Base-by-base conservation (phyloP, 371 early-diverging fungal species). In the Nosema muscidifuracis region DNA sequence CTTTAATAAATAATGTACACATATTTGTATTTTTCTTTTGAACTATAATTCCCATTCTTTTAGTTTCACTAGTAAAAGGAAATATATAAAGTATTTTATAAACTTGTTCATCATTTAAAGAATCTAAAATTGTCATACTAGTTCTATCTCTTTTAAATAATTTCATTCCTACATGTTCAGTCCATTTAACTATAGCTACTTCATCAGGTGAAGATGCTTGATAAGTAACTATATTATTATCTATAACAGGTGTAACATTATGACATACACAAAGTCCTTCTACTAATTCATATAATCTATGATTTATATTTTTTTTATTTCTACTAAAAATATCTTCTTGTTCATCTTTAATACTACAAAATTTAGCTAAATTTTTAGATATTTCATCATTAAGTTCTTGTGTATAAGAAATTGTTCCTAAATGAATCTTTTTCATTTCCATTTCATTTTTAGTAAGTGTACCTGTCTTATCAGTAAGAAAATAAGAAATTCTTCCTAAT, bases 191-290 rank as follows among this genome's bases (percentile, higher is more conserved):
- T 67, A 99, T 93, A 0, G 99, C 98, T 1, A 96, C 88, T 81
- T 99, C 99, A 83, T 99, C 99, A 7, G 99, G 99, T 33, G 92
- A 91, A n/a, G 94, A 89, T 0, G 97, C 95, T 81, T 96, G 95
- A 78, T 94, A 95, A 13, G 88, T 18, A 34, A 72, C 18, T 9
- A 71, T 82, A 24, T 82, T 82, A 26, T 80, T 76, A 55, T 82
- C 84, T 24, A 77, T 57, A 20, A 85, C 85, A 26, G 88, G 80
- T 24, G 83, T 85, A 55, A 92, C 95, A 80, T 91, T 93, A 77
- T 95, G 93, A 74, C 95, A 95, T 1, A 93, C 71, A 13, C 90
- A 89, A 18, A 95, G 81, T 0, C 91, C 90, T 73, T 89, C 88
- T 0, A 91, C 88, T 68, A 93, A 86, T 64, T 92, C 91, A 38